phyloP scores from a whole-genome alignment of 495 filamentous ascomycete species.

The Aspergillus asperescens region DNA sequence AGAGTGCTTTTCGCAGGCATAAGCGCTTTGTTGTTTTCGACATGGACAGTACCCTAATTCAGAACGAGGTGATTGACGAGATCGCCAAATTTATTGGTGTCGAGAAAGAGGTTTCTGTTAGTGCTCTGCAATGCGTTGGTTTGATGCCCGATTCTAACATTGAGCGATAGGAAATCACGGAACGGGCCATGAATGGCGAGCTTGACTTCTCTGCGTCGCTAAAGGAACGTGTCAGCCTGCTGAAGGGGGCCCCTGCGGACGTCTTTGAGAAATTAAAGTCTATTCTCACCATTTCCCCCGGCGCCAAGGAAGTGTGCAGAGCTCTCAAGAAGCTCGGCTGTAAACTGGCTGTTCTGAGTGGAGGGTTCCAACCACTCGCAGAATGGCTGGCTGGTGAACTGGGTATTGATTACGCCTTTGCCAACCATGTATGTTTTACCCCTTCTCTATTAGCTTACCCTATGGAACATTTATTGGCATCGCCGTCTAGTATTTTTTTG shows the following conservation, averaged over 20 bases:
- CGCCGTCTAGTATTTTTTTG: not conserved
- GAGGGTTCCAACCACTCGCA: conserved; percentile 85
- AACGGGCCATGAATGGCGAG: conserved; percentile 91
- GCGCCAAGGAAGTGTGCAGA: conserved; percentile 66
- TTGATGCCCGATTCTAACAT: conserved; percentile 17
- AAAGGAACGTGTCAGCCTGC: conserved; percentile 67
- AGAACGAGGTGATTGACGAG: conserved; percentile 94
- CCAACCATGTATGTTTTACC: conserved; percentile 60
- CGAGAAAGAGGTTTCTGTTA: conserved; percentile 57
- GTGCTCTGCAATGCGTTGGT: conserved; percentile 26
- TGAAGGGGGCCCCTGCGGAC: conserved; percentile 70
- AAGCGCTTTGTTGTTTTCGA: conserved; percentile 88
- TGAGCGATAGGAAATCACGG: conserved; percentile 63
- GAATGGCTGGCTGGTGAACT: conserved; percentile 75
- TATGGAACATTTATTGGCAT: not conserved
- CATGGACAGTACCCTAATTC: conserved; percentile 95
- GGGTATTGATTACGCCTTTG: conserved; percentile 78
- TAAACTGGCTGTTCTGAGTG: conserved; percentile 83
- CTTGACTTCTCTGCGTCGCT: conserved; percentile 86
- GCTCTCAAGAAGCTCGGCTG: conserved; percentile 70
- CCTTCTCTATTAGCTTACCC: not conserved
- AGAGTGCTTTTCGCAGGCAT: conserved; percentile 66
- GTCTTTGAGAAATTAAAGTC: conserved; percentile 75
- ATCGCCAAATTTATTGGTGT: conserved; percentile 77
- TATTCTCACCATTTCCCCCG: conserved; percentile 72